Conservation (phyloP, 2,329 filamentous ascomycete species). For the Penicillium polonicum region DNA sequence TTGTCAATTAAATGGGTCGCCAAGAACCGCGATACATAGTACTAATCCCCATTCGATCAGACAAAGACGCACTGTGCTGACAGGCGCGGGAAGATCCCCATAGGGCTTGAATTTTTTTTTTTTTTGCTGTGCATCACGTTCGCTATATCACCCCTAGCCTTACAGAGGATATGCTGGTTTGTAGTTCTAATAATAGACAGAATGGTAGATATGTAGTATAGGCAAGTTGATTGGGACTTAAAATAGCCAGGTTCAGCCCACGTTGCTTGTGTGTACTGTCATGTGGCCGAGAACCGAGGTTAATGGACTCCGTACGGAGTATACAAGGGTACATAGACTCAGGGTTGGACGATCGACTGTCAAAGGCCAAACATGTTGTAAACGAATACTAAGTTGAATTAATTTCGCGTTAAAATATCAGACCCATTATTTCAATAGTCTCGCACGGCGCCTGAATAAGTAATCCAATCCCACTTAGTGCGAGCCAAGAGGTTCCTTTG, state of each 20-base stretch:
- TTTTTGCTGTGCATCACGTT: background rate
- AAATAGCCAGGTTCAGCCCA: background rate
- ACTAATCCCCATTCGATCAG: background rate
- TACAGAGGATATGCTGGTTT: background rate
- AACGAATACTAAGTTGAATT: background rate
- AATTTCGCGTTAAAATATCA: background rate
- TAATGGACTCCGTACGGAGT: background rate
- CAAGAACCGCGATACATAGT: background rate
- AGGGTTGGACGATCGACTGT: background rate
- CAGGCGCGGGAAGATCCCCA: background rate
- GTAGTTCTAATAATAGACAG: background rate
- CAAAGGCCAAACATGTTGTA: background rate
- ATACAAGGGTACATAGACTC: background rate
- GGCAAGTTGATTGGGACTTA: background rate
- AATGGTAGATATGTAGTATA: background rate
- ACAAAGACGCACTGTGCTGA: background rate
- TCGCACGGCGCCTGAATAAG: background rate
- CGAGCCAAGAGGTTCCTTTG: background rate
- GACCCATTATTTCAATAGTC: conserved; percentile 2
- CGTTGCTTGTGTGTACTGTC: background rate
- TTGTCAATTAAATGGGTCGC: conserved; percentile 1
- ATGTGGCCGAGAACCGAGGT: background rate
- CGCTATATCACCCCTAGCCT: background rate
- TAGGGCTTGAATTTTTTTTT: background rate
- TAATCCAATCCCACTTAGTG: background rate